Evolutionary conservation across 805 yeast genomes (phyloP), one percentile per base, ranked within the genome.

Genomic region (Clavispora santaluciae): DNA sequence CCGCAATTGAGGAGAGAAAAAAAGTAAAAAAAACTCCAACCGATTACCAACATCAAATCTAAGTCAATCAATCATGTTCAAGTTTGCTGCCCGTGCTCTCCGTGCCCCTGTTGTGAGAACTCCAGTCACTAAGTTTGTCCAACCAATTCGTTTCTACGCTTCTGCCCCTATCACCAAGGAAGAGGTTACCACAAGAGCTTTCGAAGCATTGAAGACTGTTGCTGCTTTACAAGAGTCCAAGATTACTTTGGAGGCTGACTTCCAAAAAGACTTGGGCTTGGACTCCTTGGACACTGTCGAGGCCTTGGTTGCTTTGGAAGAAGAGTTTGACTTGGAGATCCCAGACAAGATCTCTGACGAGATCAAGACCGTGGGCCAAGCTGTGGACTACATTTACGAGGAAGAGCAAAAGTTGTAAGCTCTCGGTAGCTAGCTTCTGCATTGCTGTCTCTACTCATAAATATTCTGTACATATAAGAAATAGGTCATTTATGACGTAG

Each of bases 241-340:
- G 45, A 58, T 69, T 39, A 41, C 69, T 26, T 61, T 64, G 53
- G 72, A 66, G 22, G 71, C 86, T 8, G 71, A 79, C 37, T 79
- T 82, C 63, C 72, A 75, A 47, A 78, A 75, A 51, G 95, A 86
- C 57, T 76, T 86, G 53, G 91, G 90, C n/a, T 76, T 86, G 60
- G 99, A 91, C 66, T 86, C 96, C 8, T 76, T 91, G 52, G 99
- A 91, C 60, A 85, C 93, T 48, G 96, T 91, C 48, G 99, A 91
- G 72, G 90, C 93, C 41, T 76, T 93, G 55, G 95, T 93, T 65
- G 96, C 96, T 43, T 83, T 91, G 58, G 99, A 91, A 73, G 55
- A 53, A 43, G 75, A 82, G 61, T 80, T 80, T 53, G 88, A 86
- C 56, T 77, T 87, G 59, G 86, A 83, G 62, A 79, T 86, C 59